A percentile compares a stretch with the other conserved stretches of the same genome.
phyloP scores from a whole-genome alignment of 2,329 filamentous ascomycete genomes.

The Aspergillus sp. region DNA sequence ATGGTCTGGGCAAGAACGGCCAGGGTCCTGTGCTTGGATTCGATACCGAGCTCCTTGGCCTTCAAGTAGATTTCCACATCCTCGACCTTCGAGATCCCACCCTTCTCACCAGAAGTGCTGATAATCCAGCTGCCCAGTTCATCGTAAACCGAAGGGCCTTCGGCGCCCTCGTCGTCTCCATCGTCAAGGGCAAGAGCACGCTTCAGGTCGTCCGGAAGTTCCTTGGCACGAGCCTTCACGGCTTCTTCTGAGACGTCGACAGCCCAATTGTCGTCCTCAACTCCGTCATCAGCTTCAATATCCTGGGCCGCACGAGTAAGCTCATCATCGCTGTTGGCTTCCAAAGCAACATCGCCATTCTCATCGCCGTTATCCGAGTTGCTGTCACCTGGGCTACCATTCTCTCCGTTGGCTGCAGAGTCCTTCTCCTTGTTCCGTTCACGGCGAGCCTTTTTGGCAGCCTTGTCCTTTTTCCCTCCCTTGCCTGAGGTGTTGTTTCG shows the following conservation, averaged over 20 bases:
- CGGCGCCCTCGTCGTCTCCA: conserved; percentile 76
- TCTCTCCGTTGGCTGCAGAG: conserved; percentile 56
- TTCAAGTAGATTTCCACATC: conserved; percentile 94
- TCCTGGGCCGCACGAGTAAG: conserved; percentile 74
- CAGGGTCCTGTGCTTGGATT: conserved; percentile 89
- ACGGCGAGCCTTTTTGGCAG: conserved; percentile 80
- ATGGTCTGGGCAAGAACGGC: conserved; percentile 90
- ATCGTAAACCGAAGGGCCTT: conserved; percentile 79
- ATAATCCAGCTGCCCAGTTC: conserved; percentile 92
- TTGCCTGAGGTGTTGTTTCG: conserved; percentile 85
- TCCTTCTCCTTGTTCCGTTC: conserved; percentile 75
- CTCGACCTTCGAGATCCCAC: conserved; percentile 74
- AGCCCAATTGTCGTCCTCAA: conserved; percentile 89
- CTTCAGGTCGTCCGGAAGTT: conserved; percentile 93
- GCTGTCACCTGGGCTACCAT: conserved; percentile 65
- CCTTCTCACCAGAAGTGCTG: conserved; percentile 67
- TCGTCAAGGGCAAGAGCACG: conserved; percentile 81
- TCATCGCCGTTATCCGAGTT: conserved; percentile 63
- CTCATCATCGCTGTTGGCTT: conserved; percentile 86
- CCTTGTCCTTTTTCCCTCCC: conserved; percentile 95
- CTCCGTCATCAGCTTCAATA: conserved; percentile 68
- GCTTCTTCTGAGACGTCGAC: conserved; percentile 96
- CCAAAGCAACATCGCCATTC: conserved; percentile 65
- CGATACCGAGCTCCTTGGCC: conserved; percentile 93
- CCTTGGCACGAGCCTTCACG: conserved; percentile 88